Evolutionary conservation across 176 grass and related monocot species (phyloP).

Genomic region (Coix lacrymajobi): DNA sequence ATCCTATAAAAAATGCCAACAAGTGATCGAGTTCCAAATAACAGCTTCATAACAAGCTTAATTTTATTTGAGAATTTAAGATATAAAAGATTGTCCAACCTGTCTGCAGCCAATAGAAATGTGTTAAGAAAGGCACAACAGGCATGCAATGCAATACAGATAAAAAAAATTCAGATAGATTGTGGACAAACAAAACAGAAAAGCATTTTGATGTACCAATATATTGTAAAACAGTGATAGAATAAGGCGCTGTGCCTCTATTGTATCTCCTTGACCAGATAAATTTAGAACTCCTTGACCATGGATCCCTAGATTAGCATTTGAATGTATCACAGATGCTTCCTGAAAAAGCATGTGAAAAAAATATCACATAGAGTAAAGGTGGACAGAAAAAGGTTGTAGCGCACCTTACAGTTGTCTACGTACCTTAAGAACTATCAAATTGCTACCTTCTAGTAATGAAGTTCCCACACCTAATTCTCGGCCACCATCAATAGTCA

Average conservation of each 20-base stretch:
- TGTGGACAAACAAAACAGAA: slow-evolving; percentile 5
- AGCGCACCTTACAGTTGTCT: slow-evolving; percentile 26
- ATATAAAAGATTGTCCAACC: not conserved
- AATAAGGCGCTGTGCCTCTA: slow-evolving; percentile 89
- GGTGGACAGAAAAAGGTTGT: not conserved
- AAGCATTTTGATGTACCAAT: slow-evolving; percentile 44
- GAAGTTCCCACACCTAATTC: slow-evolving; percentile 63
- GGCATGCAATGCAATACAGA: not conserved
- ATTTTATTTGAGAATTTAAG: slow-evolving; percentile 18
- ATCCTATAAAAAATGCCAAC: not conserved
- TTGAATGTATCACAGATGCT: slow-evolving; percentile 88
- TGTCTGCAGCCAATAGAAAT: not conserved
- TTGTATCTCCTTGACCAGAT: slow-evolving; percentile 81
- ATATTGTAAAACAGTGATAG: slow-evolving; percentile 98
- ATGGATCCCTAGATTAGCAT: slow-evolving; percentile 95
- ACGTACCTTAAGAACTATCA: slow-evolving; percentile 89
- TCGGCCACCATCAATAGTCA: slow-evolving; percentile 67
- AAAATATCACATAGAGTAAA: slow-evolving; percentile 26
- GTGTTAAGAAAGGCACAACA: not conserved
- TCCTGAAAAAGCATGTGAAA: slow-evolving; percentile 53
- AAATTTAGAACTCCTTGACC: slow-evolving; percentile 94
- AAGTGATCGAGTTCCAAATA: slow-evolving; percentile 7
- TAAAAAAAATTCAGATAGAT: slow-evolving; percentile 8
- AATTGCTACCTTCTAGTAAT: slow-evolving; percentile 94
- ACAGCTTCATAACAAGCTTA: not conserved